Evolutionary conservation across 2,329 filamentous ascomycete genomes (phyloP).

Genomic region (Pseudopithomyces chartarum): DNA sequence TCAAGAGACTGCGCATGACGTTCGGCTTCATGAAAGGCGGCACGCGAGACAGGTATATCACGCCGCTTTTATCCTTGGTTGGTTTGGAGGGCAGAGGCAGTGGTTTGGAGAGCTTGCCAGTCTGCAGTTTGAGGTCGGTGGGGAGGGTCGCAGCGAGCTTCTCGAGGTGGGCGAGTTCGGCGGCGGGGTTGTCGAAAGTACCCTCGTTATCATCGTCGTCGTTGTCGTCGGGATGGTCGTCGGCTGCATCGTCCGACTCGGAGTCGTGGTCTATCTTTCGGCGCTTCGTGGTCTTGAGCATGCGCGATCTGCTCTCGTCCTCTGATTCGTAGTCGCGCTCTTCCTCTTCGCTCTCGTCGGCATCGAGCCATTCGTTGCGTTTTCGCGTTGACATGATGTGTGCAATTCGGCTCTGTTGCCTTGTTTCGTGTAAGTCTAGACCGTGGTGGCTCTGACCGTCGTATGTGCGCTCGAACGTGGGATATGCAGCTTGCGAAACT

Average conservation of each 20-base stretch:
- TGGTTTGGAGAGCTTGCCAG: conserved; percentile 25
- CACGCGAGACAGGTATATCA: conserved; percentile 81
- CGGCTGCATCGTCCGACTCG: conserved; percentile 22
- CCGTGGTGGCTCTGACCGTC: too few species aligned
- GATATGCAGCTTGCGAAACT: not conserved
- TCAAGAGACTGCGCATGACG: conserved; percentile 75
- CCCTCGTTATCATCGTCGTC: conserved; percentile 32
- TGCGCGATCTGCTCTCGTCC: conserved; percentile 68
- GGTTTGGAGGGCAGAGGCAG: conserved; percentile 52
- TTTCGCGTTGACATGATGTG: conserved; percentile 68
- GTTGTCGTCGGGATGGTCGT: conserved; percentile 30
- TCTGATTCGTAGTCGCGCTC: conserved; percentile 67
- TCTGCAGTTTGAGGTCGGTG: conserved; percentile 42
- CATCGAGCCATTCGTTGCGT: conserved; percentile 72
- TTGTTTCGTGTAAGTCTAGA: too few species aligned
- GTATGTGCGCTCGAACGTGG: too few species aligned
- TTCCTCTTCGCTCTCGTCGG: conserved; percentile 51
- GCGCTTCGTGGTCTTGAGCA: conserved; percentile 63
- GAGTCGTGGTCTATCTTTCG: conserved; percentile 60
- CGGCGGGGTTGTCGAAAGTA: conserved; percentile 19
- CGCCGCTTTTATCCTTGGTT: conserved; percentile 74
- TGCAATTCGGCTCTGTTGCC: too few species aligned
- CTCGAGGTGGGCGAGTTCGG: conserved; percentile 38
- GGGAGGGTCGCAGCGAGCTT: conserved; percentile 35
- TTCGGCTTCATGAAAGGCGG: conserved; percentile 87